Base-by-base conservation (phyloP, 495 filamentous ascomycete genomes). In the Neurospora sp. region DNA sequence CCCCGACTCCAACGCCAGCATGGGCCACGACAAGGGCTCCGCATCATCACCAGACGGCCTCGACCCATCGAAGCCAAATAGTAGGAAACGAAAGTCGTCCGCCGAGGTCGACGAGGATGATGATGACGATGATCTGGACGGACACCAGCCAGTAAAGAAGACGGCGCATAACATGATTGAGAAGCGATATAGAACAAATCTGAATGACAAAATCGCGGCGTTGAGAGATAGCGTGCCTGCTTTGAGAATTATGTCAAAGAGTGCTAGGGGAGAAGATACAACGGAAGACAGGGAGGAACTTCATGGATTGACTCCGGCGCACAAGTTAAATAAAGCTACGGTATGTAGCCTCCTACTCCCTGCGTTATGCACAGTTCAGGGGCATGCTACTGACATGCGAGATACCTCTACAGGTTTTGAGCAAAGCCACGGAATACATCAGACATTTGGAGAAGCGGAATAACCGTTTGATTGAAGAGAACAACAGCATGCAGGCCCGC, bases 101-200 rank as follows among this genome's bases (percentile, higher is more conserved):
- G 81, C 84, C 38, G 88, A 88, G 14, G 76, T 82, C 31, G 85
- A 87, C 40, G 80, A 82, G 7, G 84, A 84, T 4, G 82, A 85
- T 8, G 86, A 87, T 39, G 84, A 85, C 69, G 81, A 82, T 5
- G 85, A 85, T 12, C 82, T 85, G 35, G 86, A 85, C 8, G 88
- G 89, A 78, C 89, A 92, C 48, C 90, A 91, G 44, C 93, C 94
- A 2, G 88, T 93, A 11, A 97, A 97, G 85, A 97, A 97, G 85
- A 94, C 94, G 62, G 93, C 95, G 20, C 95, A 99, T 79, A 98
- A 97, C 78, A 94, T 97, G 87, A 97, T 99, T 73, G 95, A 99
- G 82, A 97, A 97, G 84, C 86, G 95, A 72, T 99, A 99, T 80
- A 90, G 95, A 74, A 96, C 91, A 23, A 99, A 99, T 78, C 84